Conservation (phyloP, 73 alveolate genomes). For the Symbiodinium pilosum region DNA sequence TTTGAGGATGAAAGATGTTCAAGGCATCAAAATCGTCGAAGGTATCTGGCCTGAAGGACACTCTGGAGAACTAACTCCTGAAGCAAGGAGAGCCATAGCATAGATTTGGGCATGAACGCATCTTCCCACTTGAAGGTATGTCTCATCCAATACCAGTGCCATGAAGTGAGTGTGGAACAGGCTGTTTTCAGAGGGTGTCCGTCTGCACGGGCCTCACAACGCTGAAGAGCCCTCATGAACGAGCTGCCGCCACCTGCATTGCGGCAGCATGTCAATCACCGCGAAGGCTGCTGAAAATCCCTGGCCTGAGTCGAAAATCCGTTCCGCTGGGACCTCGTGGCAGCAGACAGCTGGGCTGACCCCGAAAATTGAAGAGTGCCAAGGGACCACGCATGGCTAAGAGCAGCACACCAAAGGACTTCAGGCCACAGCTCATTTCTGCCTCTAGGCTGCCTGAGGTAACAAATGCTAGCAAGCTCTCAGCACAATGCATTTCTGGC, state of each 20-base stretch:
- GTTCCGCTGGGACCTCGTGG: not conserved
- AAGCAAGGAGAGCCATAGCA: not conserved
- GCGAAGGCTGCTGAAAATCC: not conserved
- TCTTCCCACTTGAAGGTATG: not conserved
- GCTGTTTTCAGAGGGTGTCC: too few species aligned
- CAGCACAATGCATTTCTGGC: not conserved
- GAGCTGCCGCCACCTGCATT: constrained; percentile 36
- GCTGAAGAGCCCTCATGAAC: constrained; percentile 65
- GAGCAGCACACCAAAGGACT: constrained; percentile 25
- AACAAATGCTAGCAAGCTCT: not conserved
- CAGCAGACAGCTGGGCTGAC: not conserved
- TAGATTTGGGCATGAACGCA: not conserved
- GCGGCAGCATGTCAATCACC: not conserved
- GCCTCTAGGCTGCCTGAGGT: constrained; percentile 49
- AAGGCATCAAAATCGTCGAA: too few species aligned
- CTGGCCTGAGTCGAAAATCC: not conserved
- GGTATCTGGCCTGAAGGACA: constrained; percentile 14
- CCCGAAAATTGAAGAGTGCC: not conserved
- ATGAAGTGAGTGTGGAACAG: too few species aligned
- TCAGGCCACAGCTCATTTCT: constrained; percentile 47
- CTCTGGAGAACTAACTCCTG: not conserved
- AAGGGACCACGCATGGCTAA: not conserved
- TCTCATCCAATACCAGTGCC: too few species aligned
- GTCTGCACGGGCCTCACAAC: constrained; percentile 51
- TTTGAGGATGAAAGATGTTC: too few species aligned